A percentile compares a stretch with the other conserved stretches of the same genome.
Conservation (phyloP, 352 stramenopile genomes). For the Thalassiosira livingstoniorum region DNA sequence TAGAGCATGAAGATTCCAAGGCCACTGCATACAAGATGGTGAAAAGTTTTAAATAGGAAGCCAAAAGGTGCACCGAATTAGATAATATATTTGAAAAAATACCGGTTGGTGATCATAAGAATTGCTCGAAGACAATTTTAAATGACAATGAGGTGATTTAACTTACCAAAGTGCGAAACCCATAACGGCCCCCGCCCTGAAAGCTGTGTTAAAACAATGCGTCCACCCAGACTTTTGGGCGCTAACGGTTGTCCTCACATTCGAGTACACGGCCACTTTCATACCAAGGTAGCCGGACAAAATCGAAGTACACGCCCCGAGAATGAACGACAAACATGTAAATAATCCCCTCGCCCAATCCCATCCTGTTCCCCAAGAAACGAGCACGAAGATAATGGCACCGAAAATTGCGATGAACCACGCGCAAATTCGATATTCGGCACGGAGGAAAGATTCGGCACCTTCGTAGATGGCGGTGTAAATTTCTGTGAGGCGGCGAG, state of each 20-base stretch:
- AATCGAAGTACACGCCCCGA: constrained; percentile 98
- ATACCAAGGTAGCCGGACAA: constrained; percentile 98
- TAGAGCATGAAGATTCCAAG: constrained; percentile 98
- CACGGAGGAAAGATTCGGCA: constrained; percentile 96
- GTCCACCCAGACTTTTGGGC: constrained; percentile 96
- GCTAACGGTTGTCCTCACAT: constrained; percentile 97
- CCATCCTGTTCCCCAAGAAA: constrained; percentile 89
- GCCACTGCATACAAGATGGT: no score
- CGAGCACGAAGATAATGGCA: constrained; percentile 86
- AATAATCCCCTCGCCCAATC: constrained; percentile 92
- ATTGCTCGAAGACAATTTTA: no score
- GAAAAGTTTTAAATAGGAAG: no score
- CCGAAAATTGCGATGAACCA: constrained; percentile 93
- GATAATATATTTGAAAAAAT: no score
- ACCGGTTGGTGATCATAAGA: no score
- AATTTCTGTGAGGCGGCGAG: constrained; percentile 85
- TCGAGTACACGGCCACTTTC: constrained; percentile 99
- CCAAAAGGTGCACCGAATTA: no score
- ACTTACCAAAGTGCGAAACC: constrained; percentile 94
- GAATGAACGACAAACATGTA: constrained; percentile 96
- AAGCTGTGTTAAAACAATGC: constrained; percentile 97
- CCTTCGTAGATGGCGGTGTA: constrained; percentile 97
- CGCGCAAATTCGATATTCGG: constrained; percentile 98
- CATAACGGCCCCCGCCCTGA: constrained; percentile 98
- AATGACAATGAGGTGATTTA: no score